Percentiles rank a stretch among this genome's conserved stretches.
Conservation (phyloP, 2,329 filamentous ascomycete species). For the Chalara sp. region DNA sequence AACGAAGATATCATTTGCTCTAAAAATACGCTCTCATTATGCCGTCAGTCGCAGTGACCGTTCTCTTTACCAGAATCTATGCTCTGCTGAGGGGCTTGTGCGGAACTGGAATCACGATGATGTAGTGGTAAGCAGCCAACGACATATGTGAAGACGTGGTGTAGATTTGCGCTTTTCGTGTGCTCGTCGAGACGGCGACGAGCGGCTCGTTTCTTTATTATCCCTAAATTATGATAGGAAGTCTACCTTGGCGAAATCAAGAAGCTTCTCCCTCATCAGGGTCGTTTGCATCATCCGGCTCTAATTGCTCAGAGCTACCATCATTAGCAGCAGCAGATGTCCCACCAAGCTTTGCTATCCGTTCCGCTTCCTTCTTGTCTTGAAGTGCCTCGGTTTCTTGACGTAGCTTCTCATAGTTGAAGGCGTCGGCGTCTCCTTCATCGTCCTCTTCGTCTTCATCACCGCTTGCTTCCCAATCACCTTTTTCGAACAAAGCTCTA, state of each 20-base stretch:
- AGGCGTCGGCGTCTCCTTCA: slow-evolving; percentile 43
- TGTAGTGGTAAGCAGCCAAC: too few relatives aligned
- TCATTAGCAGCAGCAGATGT: slow-evolving; percentile 11
- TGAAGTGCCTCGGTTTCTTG: slow-evolving; percentile 75
- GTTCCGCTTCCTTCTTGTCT: slow-evolving; percentile 72
- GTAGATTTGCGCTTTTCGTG: too few relatives aligned
- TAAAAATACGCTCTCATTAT: too few relatives aligned
- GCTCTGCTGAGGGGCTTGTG: too few relatives aligned
- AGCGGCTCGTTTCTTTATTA: too few relatives aligned
- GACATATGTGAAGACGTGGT: too few relatives aligned
- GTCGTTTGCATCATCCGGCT: slow-evolving; percentile 10
- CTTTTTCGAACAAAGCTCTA: slow-evolving; percentile 90
- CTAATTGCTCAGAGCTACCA: slow-evolving; percentile 7
- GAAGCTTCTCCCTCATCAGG: slow-evolving; percentile 15
- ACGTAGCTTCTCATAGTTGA: slow-evolving; percentile 78
- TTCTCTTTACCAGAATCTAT: too few relatives aligned
- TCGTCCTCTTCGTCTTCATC: slow-evolving; percentile 42
- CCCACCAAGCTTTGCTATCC: slow-evolving; percentile 30
- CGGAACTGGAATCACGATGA: too few relatives aligned
- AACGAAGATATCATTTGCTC: too few relatives aligned
- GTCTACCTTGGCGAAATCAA: slow-evolving; percentile 3
- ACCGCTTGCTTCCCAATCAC: slow-evolving; percentile 74
- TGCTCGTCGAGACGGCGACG: too few relatives aligned
- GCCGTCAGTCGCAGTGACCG: too few relatives aligned
- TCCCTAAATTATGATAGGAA: too few relatives aligned